Percentiles rank a stretch among this genome's conserved stretches.
phyloP scores from a whole-genome alignment of 352 stramenopile genomes.

The Phytophthora colocasiae region DNA sequence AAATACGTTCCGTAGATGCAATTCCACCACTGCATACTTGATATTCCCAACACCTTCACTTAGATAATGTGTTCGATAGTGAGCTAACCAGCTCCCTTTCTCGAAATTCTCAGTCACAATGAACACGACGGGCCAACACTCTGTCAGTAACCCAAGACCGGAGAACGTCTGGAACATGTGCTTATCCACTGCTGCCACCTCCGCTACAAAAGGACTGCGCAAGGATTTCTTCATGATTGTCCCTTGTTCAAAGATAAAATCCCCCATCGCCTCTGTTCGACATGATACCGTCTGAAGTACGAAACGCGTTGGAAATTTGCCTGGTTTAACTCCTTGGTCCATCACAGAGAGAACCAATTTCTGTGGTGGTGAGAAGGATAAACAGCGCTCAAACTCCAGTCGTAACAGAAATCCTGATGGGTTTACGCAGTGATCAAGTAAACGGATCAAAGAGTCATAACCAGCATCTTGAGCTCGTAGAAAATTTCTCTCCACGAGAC shows the following conservation, averaged over 20 bases:
- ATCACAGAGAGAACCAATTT: conserved; percentile 40
- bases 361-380: conserved; percentile 46
- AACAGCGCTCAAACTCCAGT: conserved; percentile 57
- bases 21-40: conserved; percentile 38
- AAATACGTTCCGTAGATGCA: conserved; percentile 44
- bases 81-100: conserved; percentile 42
- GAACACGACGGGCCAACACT: conserved; percentile 71
- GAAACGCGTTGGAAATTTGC: conserved; percentile 20
- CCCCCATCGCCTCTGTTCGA: conserved; percentile 45
- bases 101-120: conserved; percentile 54
- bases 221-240: conserved; percentile 47
- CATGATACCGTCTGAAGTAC: conserved; percentile 62
- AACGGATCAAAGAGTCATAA: conserved; percentile 53
- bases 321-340: conserved; percentile 6
- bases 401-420: conserved; percentile 52
- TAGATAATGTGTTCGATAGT: conserved; percentile 33
- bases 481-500: conserved; percentile 47
- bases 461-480: conserved; percentile 59
- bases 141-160: conserved; percentile 62
- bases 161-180: conserved; percentile 74
- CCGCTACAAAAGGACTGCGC: conserved; percentile 46
- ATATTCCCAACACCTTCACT: background rate
- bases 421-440: conserved; percentile 64
- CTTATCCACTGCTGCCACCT: conserved; percentile 40
- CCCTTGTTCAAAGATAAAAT: conserved; percentile 44